These are phyloP conservation scores for Melampsora abietis-canadensis DNA, from an alignment of 1,284 basidiomycete genomes.

Conservation along the genomic window DNA sequence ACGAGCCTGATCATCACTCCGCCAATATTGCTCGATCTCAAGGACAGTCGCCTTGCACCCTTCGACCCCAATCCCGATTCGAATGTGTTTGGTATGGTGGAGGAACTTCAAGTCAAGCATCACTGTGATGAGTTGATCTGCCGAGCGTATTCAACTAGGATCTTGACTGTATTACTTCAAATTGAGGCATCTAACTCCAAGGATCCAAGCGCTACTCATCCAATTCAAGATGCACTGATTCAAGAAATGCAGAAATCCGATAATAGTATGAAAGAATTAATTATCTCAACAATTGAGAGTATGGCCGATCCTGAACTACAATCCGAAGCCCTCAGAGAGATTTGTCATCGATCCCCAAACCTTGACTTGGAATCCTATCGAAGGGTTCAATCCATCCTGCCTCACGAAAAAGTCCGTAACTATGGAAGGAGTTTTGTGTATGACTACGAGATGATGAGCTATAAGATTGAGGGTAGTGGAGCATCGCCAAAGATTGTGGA, in stretches of 20 bases:
- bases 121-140: constrained; percentile 39
- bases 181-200: constrained; percentile 21
- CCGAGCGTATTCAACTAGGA: constrained; percentile 29
- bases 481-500: constrained; percentile 22
- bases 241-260: constrained; percentile 39
- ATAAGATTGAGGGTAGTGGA: constrained; percentile 24
- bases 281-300: constrained; percentile 28
- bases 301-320: constrained; percentile 31
- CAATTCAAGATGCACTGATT: constrained; percentile 6
- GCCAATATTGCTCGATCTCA: background rate
- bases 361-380: constrained; percentile 38
- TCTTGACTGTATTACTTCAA: constrained; percentile 36
- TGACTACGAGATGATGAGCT: constrained; percentile 36
- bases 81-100: constrained; percentile 12
- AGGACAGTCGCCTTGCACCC: constrained; percentile 11
- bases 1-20: constrained; percentile 38
- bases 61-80: constrained; percentile 1
- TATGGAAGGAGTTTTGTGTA: constrained; percentile 41
- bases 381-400: constrained; percentile 26
- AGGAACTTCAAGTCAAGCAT: constrained; percentile 35
- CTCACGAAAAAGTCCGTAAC: constrained; percentile 28
- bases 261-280: constrained; percentile 11
- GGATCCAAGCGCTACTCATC: background rate
- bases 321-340: constrained; percentile 35
- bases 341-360: constrained; percentile 19